Conservation (phyloP, 768 basidiomycete species). For the Termitomyces sp. region DNA sequence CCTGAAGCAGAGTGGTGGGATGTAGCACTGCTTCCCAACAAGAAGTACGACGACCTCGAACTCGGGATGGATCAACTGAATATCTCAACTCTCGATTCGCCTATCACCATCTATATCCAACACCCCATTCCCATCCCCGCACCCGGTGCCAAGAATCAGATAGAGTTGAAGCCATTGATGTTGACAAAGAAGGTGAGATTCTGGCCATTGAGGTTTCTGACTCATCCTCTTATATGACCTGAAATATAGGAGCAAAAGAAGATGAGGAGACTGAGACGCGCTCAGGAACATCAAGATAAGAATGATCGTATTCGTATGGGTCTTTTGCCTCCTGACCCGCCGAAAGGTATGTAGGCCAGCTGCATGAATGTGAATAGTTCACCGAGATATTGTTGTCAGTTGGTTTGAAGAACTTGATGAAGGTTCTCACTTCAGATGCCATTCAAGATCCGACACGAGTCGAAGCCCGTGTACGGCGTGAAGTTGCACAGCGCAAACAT, state of each 20-base stretch:
- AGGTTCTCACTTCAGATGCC: conserved; percentile 93
- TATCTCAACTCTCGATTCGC: conserved; percentile 64
- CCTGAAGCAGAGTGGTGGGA: conserved; percentile 99
- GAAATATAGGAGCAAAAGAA: conserved; percentile 84
- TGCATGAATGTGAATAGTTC: not conserved
- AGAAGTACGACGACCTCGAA: conserved; percentile 73
- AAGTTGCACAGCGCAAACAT: conserved; percentile 88
- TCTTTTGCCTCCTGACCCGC: conserved; percentile 88
- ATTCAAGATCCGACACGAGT: conserved; percentile 97
- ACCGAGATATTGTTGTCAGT: conserved; percentile 44
- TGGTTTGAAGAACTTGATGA: conserved; percentile 94
- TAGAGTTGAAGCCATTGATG: conserved; percentile 80
- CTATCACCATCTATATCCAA: conserved; percentile 89
- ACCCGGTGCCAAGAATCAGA: conserved; percentile 80
- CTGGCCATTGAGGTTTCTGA: not conserved
- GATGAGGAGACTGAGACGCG: conserved; percentile 85
- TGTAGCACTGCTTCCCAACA: conserved; percentile 73
- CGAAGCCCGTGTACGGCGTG: conserved; percentile 90
- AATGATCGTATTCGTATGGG: conserved; percentile 96
- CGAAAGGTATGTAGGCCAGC: conserved; percentile 65
- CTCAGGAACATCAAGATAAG: conserved; percentile 90
- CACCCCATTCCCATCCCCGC: conserved; percentile 97
- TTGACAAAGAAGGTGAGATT: conserved; percentile 78
- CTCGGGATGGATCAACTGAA: conserved; percentile 55
- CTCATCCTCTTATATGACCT: not conserved